These are phyloP conservation scores for Combretum micranthum DNA, from an alignment of 345 rosid species.

Conservation along the genomic window DNA sequence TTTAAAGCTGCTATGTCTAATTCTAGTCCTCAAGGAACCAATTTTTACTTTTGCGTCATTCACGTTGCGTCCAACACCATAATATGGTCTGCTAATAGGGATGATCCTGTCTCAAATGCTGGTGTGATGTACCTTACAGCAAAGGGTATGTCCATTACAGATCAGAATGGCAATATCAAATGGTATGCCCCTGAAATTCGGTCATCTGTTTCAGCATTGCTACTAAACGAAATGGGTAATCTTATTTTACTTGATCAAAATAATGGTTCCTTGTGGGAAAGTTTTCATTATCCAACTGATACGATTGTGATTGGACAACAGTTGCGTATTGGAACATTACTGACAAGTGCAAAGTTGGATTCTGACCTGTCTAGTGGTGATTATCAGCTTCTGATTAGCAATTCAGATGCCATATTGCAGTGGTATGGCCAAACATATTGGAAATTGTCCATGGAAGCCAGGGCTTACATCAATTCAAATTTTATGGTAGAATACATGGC, in stretches of 20 bases:
- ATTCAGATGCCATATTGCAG: slow-evolving; percentile 41
- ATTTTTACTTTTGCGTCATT: slow-evolving; percentile 62
- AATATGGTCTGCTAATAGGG: slow-evolving; percentile 86
- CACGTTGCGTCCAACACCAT: slow-evolving; percentile 48
- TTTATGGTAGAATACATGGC: slow-evolving; percentile 43
- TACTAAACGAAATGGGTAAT: slow-evolving; percentile 65
- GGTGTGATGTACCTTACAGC: slow-evolving; percentile 52
- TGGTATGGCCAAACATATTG: slow-evolving; percentile 69
- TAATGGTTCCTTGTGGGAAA: slow-evolving; percentile 74
- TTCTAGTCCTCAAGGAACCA: slow-evolving; percentile 27
- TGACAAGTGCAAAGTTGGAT: slow-evolving; percentile 43
- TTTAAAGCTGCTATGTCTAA: slow-evolving; percentile 64
- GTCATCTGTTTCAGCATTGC: slow-evolving; percentile 39
- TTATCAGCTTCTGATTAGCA: slow-evolving; percentile 39
- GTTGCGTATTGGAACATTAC: slow-evolving; percentile 25
- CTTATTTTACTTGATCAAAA: slow-evolving; percentile 53
- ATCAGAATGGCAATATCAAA: slow-evolving; percentile 28
- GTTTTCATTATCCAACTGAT: slow-evolving; percentile 66
- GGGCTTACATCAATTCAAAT: slow-evolving; percentile 36
- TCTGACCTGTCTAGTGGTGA: slow-evolving; percentile 47
- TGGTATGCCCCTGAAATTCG: slow-evolving; percentile 67
- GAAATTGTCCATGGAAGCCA: slow-evolving; percentile 60
- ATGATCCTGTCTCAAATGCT: slow-evolving; percentile 49
- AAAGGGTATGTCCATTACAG: slow-evolving; percentile 48
- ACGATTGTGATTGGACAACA: slow-evolving; percentile 65